Evolutionary conservation across 2,329 filamentous ascomycete species (phyloP).

Genomic region (Colletotrichum neosansevieriae): DNA sequence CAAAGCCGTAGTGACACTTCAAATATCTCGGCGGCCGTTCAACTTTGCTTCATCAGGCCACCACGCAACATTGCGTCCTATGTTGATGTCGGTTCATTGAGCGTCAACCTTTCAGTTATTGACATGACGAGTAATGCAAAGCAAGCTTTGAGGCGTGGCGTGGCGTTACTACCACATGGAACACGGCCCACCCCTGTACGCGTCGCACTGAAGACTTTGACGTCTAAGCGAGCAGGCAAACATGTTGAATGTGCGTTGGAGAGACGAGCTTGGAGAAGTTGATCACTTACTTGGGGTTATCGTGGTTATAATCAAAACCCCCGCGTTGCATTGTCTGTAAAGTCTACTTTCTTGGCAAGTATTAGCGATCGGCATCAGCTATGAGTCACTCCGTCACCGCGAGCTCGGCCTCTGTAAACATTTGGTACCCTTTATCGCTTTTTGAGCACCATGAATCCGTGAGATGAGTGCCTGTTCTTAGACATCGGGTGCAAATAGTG

Average conservation of each 20-base stretch:
- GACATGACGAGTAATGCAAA: neutral
- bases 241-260: neutral
- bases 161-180: slow-evolving; percentile 16
- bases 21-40: neutral
- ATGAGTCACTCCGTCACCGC: neutral
- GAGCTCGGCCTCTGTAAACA: neutral
- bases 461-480: neutral
- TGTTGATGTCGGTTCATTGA: neutral
- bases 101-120: neutral
- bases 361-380: neutral
- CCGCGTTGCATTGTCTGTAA: neutral
- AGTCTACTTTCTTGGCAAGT: neutral
- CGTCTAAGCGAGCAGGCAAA: slow-evolving; percentile 5
- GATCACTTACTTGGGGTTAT: neutral
- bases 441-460: neutral
- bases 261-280: neutral
- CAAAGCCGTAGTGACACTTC: neutral
- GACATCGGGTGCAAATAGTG: neutral
- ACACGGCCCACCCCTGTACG: neutral
- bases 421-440: neutral
- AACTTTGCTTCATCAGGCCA: neutral
- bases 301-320: neutral
- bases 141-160: neutral
- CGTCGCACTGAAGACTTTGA: neutral
- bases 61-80: neutral